Evolutionary conservation across 371 early-diverging fungal genomes (phyloP).

Genomic region (Paramicrosporidium saccamoebae): DNA sequence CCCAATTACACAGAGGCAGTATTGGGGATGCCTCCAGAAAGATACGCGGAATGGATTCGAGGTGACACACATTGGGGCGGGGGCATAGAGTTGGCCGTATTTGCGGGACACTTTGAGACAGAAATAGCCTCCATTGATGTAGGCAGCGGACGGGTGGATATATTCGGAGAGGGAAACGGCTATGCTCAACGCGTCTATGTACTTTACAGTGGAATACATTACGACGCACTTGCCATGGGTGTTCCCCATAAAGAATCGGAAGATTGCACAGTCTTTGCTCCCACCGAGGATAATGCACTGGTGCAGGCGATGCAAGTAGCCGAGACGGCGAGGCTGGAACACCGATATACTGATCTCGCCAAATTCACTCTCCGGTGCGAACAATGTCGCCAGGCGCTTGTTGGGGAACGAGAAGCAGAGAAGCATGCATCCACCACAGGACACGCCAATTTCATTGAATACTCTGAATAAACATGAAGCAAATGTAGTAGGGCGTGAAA

Average conservation of each 20-base stretch:
- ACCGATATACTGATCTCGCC: slow-evolving; percentile 12
- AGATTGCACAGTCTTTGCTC: slow-evolving; percentile 13
- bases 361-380: slow-evolving; percentile 12
- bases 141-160: slow-evolving; percentile 8
- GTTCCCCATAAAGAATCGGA: slow-evolving; percentile 5
- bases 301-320: slow-evolving; percentile 9
- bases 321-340: slow-evolving; percentile 6
- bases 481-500: too few species aligned
- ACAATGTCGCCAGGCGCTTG: slow-evolving; percentile 5
- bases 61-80: slow-evolving; percentile 18
- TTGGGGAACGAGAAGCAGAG: slow-evolving; percentile 6
- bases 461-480: too few species aligned
- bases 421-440: slow-evolving; percentile 4
- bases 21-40: slow-evolving; percentile 6
- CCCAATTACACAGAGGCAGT: slow-evolving; percentile 11
- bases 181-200: slow-evolving; percentile 7
- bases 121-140: slow-evolving; percentile 20
- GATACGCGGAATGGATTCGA: slow-evolving; percentile 15
- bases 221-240: slow-evolving; percentile 16
- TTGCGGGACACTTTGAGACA: slow-evolving; percentile 5
- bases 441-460: slow-evolving; percentile 5
- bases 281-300: slow-evolving; percentile 3
- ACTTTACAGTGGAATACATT: slow-evolving; percentile 18
- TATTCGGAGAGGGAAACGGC: slow-evolving; percentile 10
- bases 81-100: slow-evolving; percentile 16